Evolutionary conservation across 2,329 filamentous ascomycete species (phyloP).

Genomic region (Aspergillus viridinutans): DNA sequence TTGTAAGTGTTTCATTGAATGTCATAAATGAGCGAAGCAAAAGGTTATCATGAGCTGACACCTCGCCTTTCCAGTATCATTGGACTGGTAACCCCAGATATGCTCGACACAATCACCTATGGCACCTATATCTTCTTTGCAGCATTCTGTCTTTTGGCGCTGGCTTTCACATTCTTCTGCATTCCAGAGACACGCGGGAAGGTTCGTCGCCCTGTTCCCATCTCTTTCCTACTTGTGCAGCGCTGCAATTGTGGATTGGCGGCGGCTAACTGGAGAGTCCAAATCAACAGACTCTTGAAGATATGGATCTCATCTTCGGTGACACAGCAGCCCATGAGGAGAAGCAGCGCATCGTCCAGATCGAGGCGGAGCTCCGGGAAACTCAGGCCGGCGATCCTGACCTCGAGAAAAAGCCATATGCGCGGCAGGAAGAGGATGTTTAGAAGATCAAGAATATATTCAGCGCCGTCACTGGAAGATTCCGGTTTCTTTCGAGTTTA

Average conservation of each 20-base stretch:
- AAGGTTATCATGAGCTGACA: neutral
- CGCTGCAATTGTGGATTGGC: neutral
- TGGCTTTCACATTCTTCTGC: conserved; percentile 32
- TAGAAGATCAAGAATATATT: neutral
- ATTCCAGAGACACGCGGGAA: conserved; percentile 36
- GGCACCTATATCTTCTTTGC: conserved; percentile 41
- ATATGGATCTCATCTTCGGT: conserved; percentile 50
- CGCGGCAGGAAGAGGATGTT: conserved; percentile 19
- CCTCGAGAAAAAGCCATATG: conserved; percentile 17
- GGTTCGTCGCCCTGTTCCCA: conserved; percentile 13
- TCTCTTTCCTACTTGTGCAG: neutral
- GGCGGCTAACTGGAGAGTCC: neutral
- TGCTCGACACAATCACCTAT: conserved; percentile 35
- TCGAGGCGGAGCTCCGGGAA: conserved; percentile 34
- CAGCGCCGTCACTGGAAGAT: neutral
- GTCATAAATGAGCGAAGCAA: neutral
- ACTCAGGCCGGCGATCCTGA: conserved; percentile 18
- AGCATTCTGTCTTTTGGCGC: conserved; percentile 33
- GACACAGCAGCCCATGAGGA: conserved; percentile 37
- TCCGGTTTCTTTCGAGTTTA: neutral
- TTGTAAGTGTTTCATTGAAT: conserved; percentile 23
- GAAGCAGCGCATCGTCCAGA: conserved; percentile 35
- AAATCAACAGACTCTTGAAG: conserved; percentile 45
- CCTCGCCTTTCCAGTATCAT: conserved; percentile 25
- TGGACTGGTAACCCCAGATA: conserved; percentile 34